These are phyloP conservation scores for Naganishia randhawae DNA, from an alignment of 768 basidiomycete genomes.

Conservation along the genomic window DNA sequence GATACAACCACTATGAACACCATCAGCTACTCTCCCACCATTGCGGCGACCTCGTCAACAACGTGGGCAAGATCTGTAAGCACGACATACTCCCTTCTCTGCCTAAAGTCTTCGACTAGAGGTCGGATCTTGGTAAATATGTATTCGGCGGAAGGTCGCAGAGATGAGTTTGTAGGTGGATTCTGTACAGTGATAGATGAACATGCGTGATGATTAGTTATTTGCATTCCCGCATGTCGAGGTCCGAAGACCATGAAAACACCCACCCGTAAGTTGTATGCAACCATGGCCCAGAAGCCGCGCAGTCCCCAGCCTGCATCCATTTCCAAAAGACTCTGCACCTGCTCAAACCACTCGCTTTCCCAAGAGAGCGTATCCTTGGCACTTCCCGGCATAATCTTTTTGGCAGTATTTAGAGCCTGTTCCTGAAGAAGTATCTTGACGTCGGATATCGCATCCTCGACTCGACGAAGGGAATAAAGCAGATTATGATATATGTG, in stretches of 20 bases:
- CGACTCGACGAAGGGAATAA: constrained; percentile 45
- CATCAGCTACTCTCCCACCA: not conserved
- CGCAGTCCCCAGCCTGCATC: constrained; percentile 48
- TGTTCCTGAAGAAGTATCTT: constrained; percentile 32
- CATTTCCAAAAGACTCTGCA: constrained; percentile 43
- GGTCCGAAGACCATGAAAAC: not conserved
- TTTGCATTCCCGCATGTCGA: not conserved
- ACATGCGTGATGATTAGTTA: not conserved
- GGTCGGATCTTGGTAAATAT: not conserved
- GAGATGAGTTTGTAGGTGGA: not conserved
- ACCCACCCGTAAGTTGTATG: constrained; percentile 39
- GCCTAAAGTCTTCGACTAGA: not conserved
- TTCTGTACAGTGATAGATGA: not conserved
- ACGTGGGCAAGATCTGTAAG: not conserved
- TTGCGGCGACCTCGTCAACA: constrained; percentile 5
- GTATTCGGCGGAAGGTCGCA: constrained; percentile 9
- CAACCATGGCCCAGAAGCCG: constrained; percentile 42
- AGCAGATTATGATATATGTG: constrained; percentile 48
- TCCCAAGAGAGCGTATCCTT: constrained; percentile 36
- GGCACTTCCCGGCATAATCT: not conserved
- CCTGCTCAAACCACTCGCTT: constrained; percentile 45
- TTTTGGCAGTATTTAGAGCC: not conserved
- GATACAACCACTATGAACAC: not conserved
- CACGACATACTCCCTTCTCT: constrained; percentile 7
- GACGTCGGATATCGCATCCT: constrained; percentile 44